A percentile compares a stretch with the other conserved stretches of the same genome.
phyloP scores from a whole-genome alignment of 805 yeast genomes.

The Cyberlindnera nakhonratchasimensis region DNA sequence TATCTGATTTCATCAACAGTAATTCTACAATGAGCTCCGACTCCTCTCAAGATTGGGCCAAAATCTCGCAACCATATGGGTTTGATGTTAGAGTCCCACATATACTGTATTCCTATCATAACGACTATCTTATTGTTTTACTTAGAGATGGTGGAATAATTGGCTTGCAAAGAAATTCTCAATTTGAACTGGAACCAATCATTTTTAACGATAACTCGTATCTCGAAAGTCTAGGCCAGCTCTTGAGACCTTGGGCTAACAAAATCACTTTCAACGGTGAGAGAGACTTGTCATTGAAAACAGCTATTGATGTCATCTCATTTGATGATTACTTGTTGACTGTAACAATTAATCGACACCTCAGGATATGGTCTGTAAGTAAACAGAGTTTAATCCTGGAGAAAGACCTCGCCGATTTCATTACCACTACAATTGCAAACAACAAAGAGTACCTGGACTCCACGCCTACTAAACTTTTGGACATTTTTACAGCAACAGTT shows the following conservation, averaged over 20 bases:
- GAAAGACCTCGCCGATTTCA: constrained; percentile 19
- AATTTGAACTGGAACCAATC: constrained; percentile 35
- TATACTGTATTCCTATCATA: constrained; percentile 44
- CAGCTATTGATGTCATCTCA: constrained; percentile 31
- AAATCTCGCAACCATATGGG: constrained; percentile 63
- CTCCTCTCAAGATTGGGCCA: constrained; percentile 51
- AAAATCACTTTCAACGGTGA: constrained; percentile 36
- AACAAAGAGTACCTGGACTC: constrained; percentile 29
- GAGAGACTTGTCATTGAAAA: constrained; percentile 36
- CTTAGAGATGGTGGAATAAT: constrained; percentile 77
- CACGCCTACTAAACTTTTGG: constrained; percentile 30
- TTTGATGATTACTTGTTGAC: constrained; percentile 38
- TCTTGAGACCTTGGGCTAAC: constrained; percentile 29
- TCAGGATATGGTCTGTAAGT: constrained; percentile 59
- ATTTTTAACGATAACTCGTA: constrained; percentile 56
- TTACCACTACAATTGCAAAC: constrained; percentile 11
- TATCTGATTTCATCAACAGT: constrained; percentile 39
- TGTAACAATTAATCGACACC: constrained; percentile 47
- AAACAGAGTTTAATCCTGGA: constrained; percentile 31
- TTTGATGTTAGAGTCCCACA: constrained; percentile 58
- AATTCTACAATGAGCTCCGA: constrained; percentile 16
- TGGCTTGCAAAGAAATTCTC: constrained; percentile 37
- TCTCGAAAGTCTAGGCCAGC: constrained; percentile 33
- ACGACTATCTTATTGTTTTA: constrained; percentile 48
- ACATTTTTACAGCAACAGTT: constrained; percentile 13